Conservation (phyloP, 1,284 basidiomycete species). For the Porodaedalea pini region DNA sequence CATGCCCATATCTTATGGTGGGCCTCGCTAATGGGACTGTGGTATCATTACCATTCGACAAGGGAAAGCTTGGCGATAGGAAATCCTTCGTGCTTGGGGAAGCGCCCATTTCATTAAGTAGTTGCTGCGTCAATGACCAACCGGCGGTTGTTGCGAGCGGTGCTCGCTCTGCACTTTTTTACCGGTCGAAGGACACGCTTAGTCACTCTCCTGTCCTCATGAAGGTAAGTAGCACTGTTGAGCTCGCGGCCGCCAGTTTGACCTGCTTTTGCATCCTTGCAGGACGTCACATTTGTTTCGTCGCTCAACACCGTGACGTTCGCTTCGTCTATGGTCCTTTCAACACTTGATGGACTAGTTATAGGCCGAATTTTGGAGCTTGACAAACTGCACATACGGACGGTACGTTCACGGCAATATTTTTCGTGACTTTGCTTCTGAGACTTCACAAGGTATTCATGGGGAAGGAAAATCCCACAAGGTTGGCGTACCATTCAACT, state of each 20-base stretch:
- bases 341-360: conserved; percentile 50
- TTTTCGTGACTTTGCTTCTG: background rate
- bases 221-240: conserved; percentile 49
- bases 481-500: conserved; percentile 54
- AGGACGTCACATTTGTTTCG: conserved; percentile 62
- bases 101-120: conserved; percentile 58
- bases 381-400: conserved; percentile 78
- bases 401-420: conserved; percentile 42
- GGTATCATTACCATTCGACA: conserved; percentile 51
- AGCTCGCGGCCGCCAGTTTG: background rate
- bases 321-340: conserved; percentile 55
- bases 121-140: conserved; percentile 48
- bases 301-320: conserved; percentile 47
- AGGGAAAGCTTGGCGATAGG: conserved; percentile 45
- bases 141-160: conserved; percentile 63
- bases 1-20: conserved; percentile 60
- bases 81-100: conserved; percentile 68
- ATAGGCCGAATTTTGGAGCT: conserved; percentile 68
- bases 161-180: conserved; percentile 58
- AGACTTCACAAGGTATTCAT: conserved; percentile 52
- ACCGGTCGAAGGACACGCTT: conserved; percentile 63
- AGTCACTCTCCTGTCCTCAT: conserved; percentile 69
- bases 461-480: conserved; percentile 62
- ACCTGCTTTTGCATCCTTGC: conserved; percentile 9
- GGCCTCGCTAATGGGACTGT: conserved; percentile 82